These are phyloP conservation scores for Blastocladiella emersonii DNA, from an alignment of 371 early-diverging fungal species.

Conservation along the genomic window DNA sequence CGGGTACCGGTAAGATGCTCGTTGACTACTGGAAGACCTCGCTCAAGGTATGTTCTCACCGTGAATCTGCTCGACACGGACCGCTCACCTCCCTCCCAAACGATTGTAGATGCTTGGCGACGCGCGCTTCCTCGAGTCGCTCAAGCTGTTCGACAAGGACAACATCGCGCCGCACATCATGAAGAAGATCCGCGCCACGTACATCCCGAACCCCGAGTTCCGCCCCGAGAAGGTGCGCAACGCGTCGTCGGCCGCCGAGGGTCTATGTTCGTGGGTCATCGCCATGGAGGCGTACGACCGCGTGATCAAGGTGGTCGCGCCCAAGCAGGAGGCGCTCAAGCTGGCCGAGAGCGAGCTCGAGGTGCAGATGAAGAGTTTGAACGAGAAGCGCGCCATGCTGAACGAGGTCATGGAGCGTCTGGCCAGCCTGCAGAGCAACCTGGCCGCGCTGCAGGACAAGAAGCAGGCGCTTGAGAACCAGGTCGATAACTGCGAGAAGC, in stretches of 20 bases:
- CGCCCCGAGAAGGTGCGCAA: constrained; percentile 41
- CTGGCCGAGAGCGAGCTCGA: constrained; percentile 34
- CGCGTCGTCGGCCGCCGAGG: constrained; percentile 47
- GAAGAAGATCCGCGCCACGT: constrained; percentile 30
- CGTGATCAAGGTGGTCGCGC: constrained; percentile 40
- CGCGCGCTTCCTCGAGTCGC: constrained; percentile 35
- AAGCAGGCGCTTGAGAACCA: constrained; percentile 37
- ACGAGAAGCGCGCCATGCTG: constrained; percentile 33
- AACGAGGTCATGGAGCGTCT: constrained; percentile 33
- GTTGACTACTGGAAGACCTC: constrained; percentile 46
- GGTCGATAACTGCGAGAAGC: constrained; percentile 40
- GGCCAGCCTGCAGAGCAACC: constrained; percentile 30
- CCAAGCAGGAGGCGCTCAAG: constrained; percentile 38
- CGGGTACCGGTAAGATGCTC: constrained; percentile 40
- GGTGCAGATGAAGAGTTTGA: constrained; percentile 29
- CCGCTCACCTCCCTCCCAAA: too few species aligned
- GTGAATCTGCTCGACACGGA: constrained; percentile 36
- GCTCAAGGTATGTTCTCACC: constrained; percentile 29
- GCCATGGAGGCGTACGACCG: constrained; percentile 48
- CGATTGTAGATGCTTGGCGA: constrained; percentile 38
- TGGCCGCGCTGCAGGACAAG: constrained; percentile 35
- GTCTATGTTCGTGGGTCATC: constrained; percentile 39
- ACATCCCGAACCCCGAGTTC: constrained; percentile 40
- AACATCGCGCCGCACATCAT: constrained; percentile 31
- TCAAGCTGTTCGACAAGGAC: constrained; percentile 42